These are phyloP conservation scores for Gaultheria prostrata DNA, from an alignment of 148 eudicot genomes.

Conservation along the genomic window DNA sequence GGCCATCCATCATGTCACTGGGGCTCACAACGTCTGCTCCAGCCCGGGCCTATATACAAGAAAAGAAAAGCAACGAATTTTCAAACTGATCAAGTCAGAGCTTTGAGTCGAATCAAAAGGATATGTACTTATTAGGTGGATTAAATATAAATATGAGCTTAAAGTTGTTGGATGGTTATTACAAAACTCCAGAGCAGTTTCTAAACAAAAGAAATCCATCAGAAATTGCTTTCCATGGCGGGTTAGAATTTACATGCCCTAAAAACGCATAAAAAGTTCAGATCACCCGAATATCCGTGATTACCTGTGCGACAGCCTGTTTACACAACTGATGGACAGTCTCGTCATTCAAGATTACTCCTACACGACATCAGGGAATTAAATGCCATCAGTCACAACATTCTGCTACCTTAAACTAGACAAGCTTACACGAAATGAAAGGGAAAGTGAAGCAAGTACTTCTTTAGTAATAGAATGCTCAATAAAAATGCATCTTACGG, in stretches of 20 bases:
- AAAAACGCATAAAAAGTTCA: background rate
- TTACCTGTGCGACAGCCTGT: slow-evolving; percentile 98
- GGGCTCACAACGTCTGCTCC: slow-evolving; percentile 99
- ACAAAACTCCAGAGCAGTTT: background rate
- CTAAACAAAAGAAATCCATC: background rate
- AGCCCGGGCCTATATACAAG: slow-evolving; percentile 73
- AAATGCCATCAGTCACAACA: background rate
- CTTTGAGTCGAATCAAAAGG: background rate
- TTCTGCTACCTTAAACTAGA: background rate
- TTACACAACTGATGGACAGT: slow-evolving; percentile 93
- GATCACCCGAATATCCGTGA: background rate
- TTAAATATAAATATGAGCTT: background rate
- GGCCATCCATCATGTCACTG: slow-evolving; percentile 99
- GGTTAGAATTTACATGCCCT: background rate
- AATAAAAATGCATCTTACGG: background rate
- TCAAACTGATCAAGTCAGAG: background rate
- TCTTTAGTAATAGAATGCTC: background rate
- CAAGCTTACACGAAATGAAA: background rate
- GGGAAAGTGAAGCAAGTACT: background rate
- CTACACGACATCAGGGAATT: slow-evolving; percentile 33
- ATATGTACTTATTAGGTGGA: background rate
- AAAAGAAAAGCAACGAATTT: background rate
- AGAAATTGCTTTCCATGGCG: background rate
- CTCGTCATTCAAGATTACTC: slow-evolving; percentile 97
- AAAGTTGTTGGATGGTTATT: background rate